Percentiles rank a stretch among this genome's conserved stretches.
Evolutionary conservation across 202 grass and related monocot genomes (phyloP).

Genomic region (Carex sylvatica): DNA sequence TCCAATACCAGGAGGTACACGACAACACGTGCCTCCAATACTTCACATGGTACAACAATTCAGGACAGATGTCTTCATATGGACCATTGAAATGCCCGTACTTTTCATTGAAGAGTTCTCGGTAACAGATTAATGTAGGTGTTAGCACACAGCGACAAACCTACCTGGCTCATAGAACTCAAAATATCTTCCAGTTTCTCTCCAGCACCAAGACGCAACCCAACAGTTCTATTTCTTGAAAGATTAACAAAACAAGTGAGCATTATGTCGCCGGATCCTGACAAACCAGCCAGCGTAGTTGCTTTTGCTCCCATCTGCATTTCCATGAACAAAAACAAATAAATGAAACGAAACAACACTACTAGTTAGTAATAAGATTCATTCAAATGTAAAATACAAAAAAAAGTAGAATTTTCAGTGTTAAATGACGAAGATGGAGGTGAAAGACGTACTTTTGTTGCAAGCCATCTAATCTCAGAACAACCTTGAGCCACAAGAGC

Average conservation of each 20-base stretch:
- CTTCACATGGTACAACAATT: constrained; percentile 8
- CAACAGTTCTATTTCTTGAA: constrained; percentile 90
- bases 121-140: background rate
- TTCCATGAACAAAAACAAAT: background rate
- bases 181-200: constrained; percentile 83
- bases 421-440: background rate
- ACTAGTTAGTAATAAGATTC: background rate
- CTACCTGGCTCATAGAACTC: constrained; percentile 87
- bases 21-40: background rate
- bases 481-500: constrained; percentile 93
- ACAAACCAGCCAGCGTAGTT: constrained; percentile 85
- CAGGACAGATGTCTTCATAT: background rate
- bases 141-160: background rate
- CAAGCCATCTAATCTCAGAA: constrained; percentile 96
- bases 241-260: constrained; percentile 98
- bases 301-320: constrained; percentile 90
- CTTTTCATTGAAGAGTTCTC: background rate
- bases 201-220: constrained; percentile 78
- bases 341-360: background rate
- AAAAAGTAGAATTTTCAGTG: constrained; percentile 1
- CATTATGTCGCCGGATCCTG: constrained; percentile 96
- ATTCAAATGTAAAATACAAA: background rate
- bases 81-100: background rate
- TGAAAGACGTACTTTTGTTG: constrained; percentile 56
- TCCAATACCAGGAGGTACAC: background rate